Conservation (phyloP, 768 basidiomycete genomes). For the Tephrocybe sp. region DNA sequence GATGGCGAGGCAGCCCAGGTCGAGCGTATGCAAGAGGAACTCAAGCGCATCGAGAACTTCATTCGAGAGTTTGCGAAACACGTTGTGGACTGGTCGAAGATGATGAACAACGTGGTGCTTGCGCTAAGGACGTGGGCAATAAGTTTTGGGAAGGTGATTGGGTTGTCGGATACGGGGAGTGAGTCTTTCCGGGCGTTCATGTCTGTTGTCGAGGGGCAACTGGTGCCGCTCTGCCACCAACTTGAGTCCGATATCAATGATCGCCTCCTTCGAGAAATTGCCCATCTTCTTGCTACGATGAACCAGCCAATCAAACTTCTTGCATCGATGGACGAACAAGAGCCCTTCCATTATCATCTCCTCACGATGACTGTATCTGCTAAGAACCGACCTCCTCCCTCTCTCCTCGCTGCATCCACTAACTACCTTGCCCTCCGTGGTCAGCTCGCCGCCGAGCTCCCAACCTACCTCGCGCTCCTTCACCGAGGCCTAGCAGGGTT, state of each 20-base stretch:
- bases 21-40: conserved; percentile 51
- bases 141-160: conserved; percentile 68
- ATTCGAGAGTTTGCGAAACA: conserved; percentile 61
- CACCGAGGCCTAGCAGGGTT: conserved; percentile 58
- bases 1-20: conserved; percentile 48
- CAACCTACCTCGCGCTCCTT: conserved; percentile 56
- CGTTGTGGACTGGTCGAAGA: conserved; percentile 62
- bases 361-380: conserved; percentile 61
- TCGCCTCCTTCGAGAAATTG: conserved; percentile 56
- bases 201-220: conserved; percentile 50
- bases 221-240: conserved; percentile 52
- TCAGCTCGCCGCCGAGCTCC: conserved; percentile 72
- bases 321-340: conserved; percentile 70
- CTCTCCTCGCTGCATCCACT: conserved; percentile 71
- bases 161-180: conserved; percentile 46
- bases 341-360: conserved; percentile 70
- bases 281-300: conserved; percentile 57
- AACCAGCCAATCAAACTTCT: conserved; percentile 65
- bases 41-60: conserved; percentile 58
- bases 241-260: conserved; percentile 56
- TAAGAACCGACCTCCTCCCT: conserved; percentile 65
- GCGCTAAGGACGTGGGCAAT: conserved; percentile 62
- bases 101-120: conserved; percentile 47
- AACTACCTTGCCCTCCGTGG: conserved; percentile 77
- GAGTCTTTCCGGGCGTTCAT: conserved; percentile 78